Evolutionary conservation across 1,284 basidiomycete species (phyloP), one percentile per base, ranked within the genome.

Genomic region (Boletellus deceptivus): DNA sequence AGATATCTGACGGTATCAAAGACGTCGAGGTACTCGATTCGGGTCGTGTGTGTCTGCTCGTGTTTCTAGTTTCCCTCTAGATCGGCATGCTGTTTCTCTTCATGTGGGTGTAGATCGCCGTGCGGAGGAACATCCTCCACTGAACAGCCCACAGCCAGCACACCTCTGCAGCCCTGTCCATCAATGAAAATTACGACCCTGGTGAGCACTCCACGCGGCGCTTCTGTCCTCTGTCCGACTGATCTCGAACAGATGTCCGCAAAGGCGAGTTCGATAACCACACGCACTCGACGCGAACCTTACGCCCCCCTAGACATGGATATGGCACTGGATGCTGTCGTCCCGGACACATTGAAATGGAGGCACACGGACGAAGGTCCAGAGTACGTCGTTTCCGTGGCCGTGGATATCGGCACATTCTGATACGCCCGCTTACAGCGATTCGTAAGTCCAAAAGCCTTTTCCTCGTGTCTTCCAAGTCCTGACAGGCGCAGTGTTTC

Each of bases 321-420:
- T 59, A 91, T 89, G 84, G 87, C 88, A 33, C 73, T 97, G 16
- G 94, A 97, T 71, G 79, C 73, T 27, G 84, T 94, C 52, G 92
- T 98, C 1, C 94, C 94, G 0, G 93, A 97, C 67, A 78, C 69
- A 20, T 73, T 96, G n/a, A 74, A 83, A 17, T 97, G 93, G 93
- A 73, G 76, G 45, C 94, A 97, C 70, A 92, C 86, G 3, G 91
- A 93, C 64, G 93, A 96, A 73, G 93, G 91, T 25, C 89, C 86
- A 34, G 91, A 94, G 91, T 93, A 65, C 22, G 63, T 63, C 9
- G 4, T 22, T 31, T 18, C 14, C 14, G 70, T 83, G 33, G 74
- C 31, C 36, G 16, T 47, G 48, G 17, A 46, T 22, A 33, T 40
- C 34, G 50, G 34, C 36, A 48, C 24, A 51, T 33, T 47, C 35